Conservation (phyloP, 1,139 yeast genomes). For the Kodamaea alishanica region DNA sequence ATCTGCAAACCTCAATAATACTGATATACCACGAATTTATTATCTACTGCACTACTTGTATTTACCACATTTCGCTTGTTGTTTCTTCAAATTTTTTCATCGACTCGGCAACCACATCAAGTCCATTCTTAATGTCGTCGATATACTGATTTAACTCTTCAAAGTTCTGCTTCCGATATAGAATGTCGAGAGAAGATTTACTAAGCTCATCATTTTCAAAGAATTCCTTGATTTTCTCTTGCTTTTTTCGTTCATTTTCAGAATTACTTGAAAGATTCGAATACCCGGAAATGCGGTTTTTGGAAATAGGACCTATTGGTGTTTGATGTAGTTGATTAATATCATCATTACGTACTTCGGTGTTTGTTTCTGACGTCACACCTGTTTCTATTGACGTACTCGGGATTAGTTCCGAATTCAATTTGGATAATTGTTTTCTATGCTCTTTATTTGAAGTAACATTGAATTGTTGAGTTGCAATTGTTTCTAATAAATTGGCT, state of each 20-base stretch:
- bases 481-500: conserved; percentile 52
- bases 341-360: too few species aligned
- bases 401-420: conserved; percentile 4
- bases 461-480: conserved; percentile 41
- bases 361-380: not conserved
- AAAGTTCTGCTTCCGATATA: conserved; percentile 31
- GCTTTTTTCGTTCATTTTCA: conserved; percentile 10
- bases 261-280: conserved; percentile 1
- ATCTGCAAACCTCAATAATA: too few species aligned
- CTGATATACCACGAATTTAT: too few species aligned
- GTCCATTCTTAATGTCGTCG: conserved; percentile 30
- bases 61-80: conserved; percentile 34
- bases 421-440: conserved; percentile 9
- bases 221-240: conserved; percentile 18
- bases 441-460: conserved; percentile 11
- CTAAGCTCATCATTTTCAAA: conserved; percentile 16
- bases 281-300: not conserved
- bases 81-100: conserved; percentile 43
- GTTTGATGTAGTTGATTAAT: not conserved
- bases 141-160: conserved; percentile 39
- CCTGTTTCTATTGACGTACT: not conserved
- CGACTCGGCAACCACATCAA: conserved; percentile 34
- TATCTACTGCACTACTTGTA: too few species aligned
- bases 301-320: not conserved
- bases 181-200: conserved; percentile 11